Conservation (phyloP, 768 basidiomycete species). For the Macrocybe gigantea region DNA sequence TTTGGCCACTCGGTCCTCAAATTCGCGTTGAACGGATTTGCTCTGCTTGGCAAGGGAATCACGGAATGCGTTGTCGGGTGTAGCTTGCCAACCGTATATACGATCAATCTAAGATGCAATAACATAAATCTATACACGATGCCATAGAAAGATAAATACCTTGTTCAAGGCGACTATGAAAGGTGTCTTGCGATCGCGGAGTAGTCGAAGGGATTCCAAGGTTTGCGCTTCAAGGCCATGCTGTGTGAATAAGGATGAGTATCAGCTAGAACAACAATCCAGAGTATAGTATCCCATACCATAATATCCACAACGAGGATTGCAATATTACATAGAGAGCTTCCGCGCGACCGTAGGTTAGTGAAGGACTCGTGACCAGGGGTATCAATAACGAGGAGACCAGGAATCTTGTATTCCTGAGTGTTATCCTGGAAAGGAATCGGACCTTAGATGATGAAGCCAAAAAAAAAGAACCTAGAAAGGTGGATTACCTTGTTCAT, state of each 20-base stretch:
- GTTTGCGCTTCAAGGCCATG: constrained; percentile 99
- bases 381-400: constrained; percentile 93
- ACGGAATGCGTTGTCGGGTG: constrained; percentile 87
- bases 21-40: constrained; percentile 79
- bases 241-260: constrained; percentile 29
- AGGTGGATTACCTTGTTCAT: constrained; percentile 63
- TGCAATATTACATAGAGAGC: constrained; percentile 97
- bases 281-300: constrained; percentile 33
- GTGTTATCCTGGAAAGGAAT: constrained; percentile 48
- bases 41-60: constrained; percentile 85
- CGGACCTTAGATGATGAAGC: neutral
- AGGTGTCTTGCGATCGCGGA: constrained; percentile 91
- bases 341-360: constrained; percentile 91
- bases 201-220: constrained; percentile 86
- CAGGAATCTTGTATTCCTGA: constrained; percentile 95
- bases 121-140: neutral
- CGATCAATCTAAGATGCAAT: constrained; percentile 76
- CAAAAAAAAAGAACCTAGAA: constrained; percentile 2
- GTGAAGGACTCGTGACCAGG: constrained; percentile 99
- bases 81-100: constrained; percentile 91
- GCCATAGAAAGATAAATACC: constrained; percentile 30
- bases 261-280: neutral
- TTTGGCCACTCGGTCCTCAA: constrained; percentile 80
- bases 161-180: constrained; percentile 99
- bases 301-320: constrained; percentile 99